Evolutionary conservation across 768 basidiomycete species (phyloP), one percentile per base, ranked within the genome.

Genomic region (Omphalotus guepiniiformis): DNA sequence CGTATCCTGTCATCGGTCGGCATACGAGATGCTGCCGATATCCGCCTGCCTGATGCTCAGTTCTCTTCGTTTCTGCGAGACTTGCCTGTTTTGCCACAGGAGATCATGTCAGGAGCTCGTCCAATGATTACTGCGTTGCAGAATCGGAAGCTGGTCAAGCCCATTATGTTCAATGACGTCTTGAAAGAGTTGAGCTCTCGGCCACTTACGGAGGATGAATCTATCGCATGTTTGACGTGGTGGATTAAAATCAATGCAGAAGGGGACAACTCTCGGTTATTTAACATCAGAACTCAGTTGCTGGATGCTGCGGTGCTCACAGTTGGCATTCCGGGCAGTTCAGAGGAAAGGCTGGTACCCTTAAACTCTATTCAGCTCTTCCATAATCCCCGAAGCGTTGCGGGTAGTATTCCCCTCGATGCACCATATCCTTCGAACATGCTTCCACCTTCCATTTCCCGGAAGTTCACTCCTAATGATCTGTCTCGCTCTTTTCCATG

Each of bases 161-260:
- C 80, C 12, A 85, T 95, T 48, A 78, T 80, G 0, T 89, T 95
- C 56, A 69, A 76, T 22, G 96, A 98, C 62, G 86, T 98, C 13
- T 67, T 97, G 34, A 68, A 73, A 30, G 89, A 95, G 59, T 72
- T 99, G 13, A 76, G 78, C 11, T 63, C 73, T 4, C 72, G 88
- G 13, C 85, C 93, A 3, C 72, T 99, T 21, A 60, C 63, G 3
- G 79, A 88, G 58, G 66, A 70, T 4, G 90, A 97, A 58, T 83
- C 88, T 66, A 61, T 85, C n/a, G 82, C 81, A 2, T 93, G 88
- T 63, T 68, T 97, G 52, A 79, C 80, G 48, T 98, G 96, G 95
- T 93, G 93, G 88, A 73, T 76, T 42, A 67, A 63, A 42, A 37
- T 70, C 47, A 66, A 59, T 38, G 68, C 64, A 47, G 66, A 58